phyloP scores from a whole-genome alignment of 2,329 filamentous ascomycete species.

The Helminthosporium solani region DNA sequence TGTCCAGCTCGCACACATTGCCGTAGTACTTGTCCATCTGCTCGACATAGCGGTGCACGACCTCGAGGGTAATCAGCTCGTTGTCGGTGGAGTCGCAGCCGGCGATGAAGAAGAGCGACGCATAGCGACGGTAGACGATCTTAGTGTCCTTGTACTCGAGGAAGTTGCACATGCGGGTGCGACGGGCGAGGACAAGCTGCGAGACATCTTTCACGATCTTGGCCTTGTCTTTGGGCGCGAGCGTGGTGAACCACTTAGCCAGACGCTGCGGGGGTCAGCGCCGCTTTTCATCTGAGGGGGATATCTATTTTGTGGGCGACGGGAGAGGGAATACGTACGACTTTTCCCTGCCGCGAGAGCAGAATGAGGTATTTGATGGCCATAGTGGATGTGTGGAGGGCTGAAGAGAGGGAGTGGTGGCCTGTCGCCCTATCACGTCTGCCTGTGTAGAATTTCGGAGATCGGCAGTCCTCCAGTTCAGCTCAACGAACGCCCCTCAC shows the following conservation, averaged over 20 bases:
- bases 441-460: constrained; percentile 9
- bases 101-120: constrained; percentile 98
- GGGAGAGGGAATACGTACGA: constrained; percentile 70
- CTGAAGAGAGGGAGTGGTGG: constrained; percentile 16
- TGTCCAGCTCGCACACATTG: constrained; percentile 98
- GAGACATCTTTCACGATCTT: constrained; percentile 99
- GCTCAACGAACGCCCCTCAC: constrained; percentile 8
- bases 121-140: constrained; percentile 97
- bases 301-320: too few relatives aligned
- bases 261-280: constrained; percentile 67
- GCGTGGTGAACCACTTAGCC: constrained; percentile 98
- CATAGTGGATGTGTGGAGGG: constrained; percentile 44
- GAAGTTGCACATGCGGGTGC: constrained; percentile 99
- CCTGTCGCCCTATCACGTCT: too few relatives aligned
- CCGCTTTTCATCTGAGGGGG: constrained; percentile 31
- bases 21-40: constrained; percentile 99
- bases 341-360: constrained; percentile 97
- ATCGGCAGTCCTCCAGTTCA: constrained; percentile 15
- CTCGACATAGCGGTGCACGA: constrained; percentile 98
- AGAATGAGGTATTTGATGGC: constrained; percentile 80
- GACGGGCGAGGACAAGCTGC: constrained; percentile 90
- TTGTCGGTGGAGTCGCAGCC: constrained; percentile 97
- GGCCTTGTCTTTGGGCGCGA: constrained; percentile 97
- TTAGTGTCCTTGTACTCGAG: constrained; percentile 99
- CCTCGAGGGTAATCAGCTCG: constrained; percentile 95